Base-by-base conservation (phyloP, 2,329 filamentous ascomycete genomes). In the Didymella pinodella region DNA sequence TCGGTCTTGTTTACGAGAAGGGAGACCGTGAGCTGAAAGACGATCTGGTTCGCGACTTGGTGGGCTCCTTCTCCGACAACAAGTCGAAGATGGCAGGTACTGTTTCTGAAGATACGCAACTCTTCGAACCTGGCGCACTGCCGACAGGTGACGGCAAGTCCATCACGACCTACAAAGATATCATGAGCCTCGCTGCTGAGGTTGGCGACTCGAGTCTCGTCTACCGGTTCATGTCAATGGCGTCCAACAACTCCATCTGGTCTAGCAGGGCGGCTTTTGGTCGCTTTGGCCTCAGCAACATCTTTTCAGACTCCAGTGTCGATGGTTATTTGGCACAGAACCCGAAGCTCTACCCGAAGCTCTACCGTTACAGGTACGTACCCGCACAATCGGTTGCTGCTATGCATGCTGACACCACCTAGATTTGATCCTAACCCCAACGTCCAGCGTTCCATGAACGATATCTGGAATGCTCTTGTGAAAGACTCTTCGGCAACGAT, bases 221-320 rank as follows among this genome's bases (percentile, higher is more conserved):
- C 1, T 99, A 99, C 81, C 92, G 93, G 61, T 98, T 99, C 79
- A 99, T 99, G 95, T 94, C 93, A 0, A 84, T 99, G 66, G 95
- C 95, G 2, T 92, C 93, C 1, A 97, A 97, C 71, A 96, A 96
- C 47, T 93, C 93, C 0, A 96, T 96, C 16, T 99, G 95, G 95
- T 94, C 93, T 1, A 96, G 93, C n/a, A 87, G 95, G 49, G 96
- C 95, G 0, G 95, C 95, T 0, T 98, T 99, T 77, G 95, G 95
- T 2, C 86, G 93, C 11, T 97, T 98, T 66, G 95, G 95, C 0
- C 84, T 99, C 48, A 96, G 93, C 75, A 95, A 86, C 65, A 94
- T 99, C 61, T 85, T 99, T 47, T 95, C 92, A 0, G 92, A 96
- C 69, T 93, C 93, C 0, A 87, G 84, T 58, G 82, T 86, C 14